A percentile compares a stretch with the other conserved stretches of the same genome.
Evolutionary conservation across 108 stramenopile genomes (phyloP).

Genomic region (Nannochloropsis oceanica): DNA sequence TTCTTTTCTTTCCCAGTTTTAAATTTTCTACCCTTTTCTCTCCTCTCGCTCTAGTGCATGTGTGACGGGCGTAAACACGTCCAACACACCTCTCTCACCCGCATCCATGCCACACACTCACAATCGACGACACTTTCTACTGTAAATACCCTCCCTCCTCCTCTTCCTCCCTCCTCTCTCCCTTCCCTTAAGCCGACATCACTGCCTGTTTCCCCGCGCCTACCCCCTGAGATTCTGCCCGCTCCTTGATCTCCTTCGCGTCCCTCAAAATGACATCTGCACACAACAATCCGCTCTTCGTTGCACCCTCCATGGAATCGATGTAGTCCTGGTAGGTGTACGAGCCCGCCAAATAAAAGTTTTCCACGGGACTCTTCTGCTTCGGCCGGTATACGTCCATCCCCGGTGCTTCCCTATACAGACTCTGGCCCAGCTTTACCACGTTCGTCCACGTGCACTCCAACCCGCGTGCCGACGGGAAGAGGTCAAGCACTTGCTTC

Average conservation of each 20-base stretch:
- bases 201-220: constrained; percentile 5
- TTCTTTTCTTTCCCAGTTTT: too few relatives aligned
- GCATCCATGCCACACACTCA: too few relatives aligned
- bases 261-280: constrained; percentile 81
- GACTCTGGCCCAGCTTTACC: constrained; percentile 73
- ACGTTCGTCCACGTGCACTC: constrained; percentile 88
- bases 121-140: too few relatives aligned
- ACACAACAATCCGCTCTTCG: constrained; percentile 74
- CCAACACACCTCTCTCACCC: too few relatives aligned
- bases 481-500: constrained; percentile 45
- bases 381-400: constrained; percentile 81
- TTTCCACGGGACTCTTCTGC: constrained; percentile 81
- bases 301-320: constrained; percentile 94
- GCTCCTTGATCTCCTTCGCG: constrained; percentile 57
- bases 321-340: constrained; percentile 90
- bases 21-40: too few relatives aligned
- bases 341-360: constrained; percentile 89
- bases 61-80: too few relatives aligned
- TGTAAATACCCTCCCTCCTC: too few relatives aligned
- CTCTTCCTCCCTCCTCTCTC: neutral
- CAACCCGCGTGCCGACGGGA: constrained; percentile 73
- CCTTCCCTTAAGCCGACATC: neutral
- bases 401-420: constrained; percentile 83
- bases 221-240: constrained; percentile 36
- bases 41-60: too few relatives aligned